Conservation (phyloP, 78 protist species). For the Polysphondylium violaceum region DNA sequence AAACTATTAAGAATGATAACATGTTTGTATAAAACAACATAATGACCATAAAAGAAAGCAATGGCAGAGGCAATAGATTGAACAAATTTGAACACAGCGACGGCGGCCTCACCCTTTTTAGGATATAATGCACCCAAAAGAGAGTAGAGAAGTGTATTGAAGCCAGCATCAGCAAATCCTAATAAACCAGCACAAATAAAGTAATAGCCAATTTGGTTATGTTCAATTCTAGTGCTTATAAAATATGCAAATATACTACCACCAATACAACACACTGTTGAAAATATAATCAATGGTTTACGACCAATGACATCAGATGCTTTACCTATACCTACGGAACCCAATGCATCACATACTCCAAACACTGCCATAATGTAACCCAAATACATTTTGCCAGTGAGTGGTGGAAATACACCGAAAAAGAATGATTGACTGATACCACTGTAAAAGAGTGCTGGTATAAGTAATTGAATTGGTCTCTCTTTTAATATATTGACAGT, state of each 20-base stretch:
- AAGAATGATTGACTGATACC: conserved; percentile 74
- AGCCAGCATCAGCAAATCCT: conserved; percentile 75
- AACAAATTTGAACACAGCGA: conserved; percentile 67
- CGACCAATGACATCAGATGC: conserved; percentile 56
- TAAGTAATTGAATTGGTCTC: conserved; percentile 39
- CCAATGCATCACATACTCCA: conserved; percentile 63
- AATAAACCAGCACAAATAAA: conserved; percentile 50
- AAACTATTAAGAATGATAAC: conserved; percentile 1
- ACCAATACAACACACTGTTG: conserved; percentile 14
- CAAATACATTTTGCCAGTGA: conserved; percentile 7
- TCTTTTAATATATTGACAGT: conserved; percentile 36
- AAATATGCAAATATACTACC: conserved; percentile 25
- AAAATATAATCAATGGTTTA: neutral
- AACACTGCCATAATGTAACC: conserved; percentile 64
- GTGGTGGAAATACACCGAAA: conserved; percentile 57
- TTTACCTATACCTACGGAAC: conserved; percentile 32
- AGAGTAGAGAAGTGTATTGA: conserved; percentile 61
- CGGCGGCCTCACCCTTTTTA: conserved; percentile 53
- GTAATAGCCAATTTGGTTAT: neutral
- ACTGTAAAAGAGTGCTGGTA: conserved; percentile 32
- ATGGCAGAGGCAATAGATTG: conserved; percentile 60
- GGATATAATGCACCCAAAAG: conserved; percentile 51
- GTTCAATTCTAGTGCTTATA: neutral
- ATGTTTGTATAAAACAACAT: neutral
- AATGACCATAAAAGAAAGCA: conserved; percentile 61